Percentiles rank a stretch among this genome's conserved stretches.
Conservation (phyloP, 257 asterid genomes). For the Scutellaria minor region DNA sequence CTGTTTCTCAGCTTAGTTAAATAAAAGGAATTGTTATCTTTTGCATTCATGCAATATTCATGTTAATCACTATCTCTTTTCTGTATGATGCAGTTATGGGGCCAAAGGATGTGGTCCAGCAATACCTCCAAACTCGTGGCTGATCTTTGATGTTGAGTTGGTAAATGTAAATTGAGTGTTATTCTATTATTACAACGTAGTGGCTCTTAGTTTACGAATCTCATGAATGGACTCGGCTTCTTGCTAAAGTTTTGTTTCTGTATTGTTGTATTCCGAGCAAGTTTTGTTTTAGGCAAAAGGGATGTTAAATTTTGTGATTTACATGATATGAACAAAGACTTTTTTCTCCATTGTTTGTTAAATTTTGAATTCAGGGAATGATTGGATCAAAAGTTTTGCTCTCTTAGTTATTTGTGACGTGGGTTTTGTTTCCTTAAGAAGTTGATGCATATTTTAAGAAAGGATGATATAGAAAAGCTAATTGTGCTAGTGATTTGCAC, state of each 20-base stretch:
- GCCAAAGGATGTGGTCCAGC: conserved; percentile 59
- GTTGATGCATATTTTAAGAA: too few species aligned
- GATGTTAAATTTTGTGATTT: neutral
- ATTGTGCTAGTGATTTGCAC: too few species aligned
- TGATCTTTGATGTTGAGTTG: conserved; percentile 90
- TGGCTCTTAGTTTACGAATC: neutral
- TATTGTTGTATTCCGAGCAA: conserved; percentile 25
- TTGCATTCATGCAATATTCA: neutral
- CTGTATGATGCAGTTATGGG: conserved; percentile 68
- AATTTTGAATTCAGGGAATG: neutral
- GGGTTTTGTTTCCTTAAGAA: too few species aligned
- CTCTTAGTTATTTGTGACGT: too few species aligned
- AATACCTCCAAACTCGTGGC: conserved; percentile 87
- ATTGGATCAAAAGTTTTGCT: too few species aligned
- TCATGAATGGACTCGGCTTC: neutral
- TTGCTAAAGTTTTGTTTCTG: neutral
- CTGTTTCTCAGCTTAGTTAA: neutral
- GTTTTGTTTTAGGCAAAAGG: conserved; percentile 26
- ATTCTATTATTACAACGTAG: neutral
- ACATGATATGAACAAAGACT: neutral
- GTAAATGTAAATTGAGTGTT: conserved; percentile 57
- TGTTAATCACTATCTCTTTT: conserved; percentile 18
- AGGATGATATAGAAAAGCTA: too few species aligned
- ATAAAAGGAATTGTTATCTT: neutral
- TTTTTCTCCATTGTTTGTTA: neutral